These are phyloP conservation scores for Pichia sp. DNA, from an alignment of 1,139 yeast species.

Conservation along the genomic window DNA sequence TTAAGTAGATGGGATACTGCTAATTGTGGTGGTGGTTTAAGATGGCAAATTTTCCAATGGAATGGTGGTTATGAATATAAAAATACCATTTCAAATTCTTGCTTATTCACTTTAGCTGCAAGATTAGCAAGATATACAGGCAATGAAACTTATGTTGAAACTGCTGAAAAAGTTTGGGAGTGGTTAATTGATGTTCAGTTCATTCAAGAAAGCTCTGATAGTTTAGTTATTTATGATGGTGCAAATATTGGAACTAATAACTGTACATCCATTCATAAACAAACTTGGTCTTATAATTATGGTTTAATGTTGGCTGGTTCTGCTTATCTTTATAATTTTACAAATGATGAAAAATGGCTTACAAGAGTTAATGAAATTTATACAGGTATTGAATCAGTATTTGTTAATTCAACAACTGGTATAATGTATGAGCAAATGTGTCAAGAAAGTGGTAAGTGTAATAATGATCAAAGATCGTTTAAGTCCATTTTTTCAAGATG, in stretches of 20 bases:
- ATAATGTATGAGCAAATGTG: slow-evolving; percentile 68
- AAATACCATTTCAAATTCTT: slow-evolving; percentile 86
- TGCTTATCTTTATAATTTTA: slow-evolving; percentile 63
- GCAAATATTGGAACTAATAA: slow-evolving; percentile 47
- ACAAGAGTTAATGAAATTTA: slow-evolving; percentile 46
- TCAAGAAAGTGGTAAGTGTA: slow-evolving; percentile 51
- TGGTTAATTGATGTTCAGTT: slow-evolving; percentile 66
- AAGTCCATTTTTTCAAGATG: slow-evolving; percentile 66
- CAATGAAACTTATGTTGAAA: slow-evolving; percentile 60
- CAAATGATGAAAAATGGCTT: slow-evolving; percentile 47
- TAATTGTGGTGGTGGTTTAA: slow-evolving; percentile 77
- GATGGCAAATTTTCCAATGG: slow-evolving; percentile 97
- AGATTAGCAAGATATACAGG: slow-evolving; percentile 80
- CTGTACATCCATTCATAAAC: slow-evolving; percentile 48
- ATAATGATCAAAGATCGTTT: slow-evolving; percentile 72
- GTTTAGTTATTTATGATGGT: slow-evolving; percentile 60
- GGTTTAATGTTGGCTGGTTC: slow-evolving; percentile 69
- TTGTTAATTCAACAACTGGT: slow-evolving; percentile 32
- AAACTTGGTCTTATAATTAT: slow-evolving; percentile 74
- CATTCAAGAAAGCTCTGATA: slow-evolving; percentile 34
- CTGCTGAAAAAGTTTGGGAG: slow-evolving; percentile 64
- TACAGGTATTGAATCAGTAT: slow-evolving; percentile 44
- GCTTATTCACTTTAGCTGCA: slow-evolving; percentile 82
- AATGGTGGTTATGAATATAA: slow-evolving; percentile 90
- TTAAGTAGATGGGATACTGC: slow-evolving; percentile 74